Base-by-base conservation (phyloP, 129 eudicot genomes). In the Artemisia annua region DNA sequence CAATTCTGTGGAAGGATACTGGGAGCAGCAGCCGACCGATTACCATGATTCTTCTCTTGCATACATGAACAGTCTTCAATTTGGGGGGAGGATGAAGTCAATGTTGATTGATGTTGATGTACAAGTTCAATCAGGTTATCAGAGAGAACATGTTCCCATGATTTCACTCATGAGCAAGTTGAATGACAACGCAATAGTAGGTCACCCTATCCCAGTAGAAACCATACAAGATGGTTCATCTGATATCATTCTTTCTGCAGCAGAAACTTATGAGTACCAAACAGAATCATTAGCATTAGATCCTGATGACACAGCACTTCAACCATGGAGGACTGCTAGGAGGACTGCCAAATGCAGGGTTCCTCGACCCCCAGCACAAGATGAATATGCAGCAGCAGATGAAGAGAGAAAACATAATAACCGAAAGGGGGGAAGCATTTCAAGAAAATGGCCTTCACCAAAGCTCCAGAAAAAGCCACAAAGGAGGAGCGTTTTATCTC, bases 161-260 rank as follows among this genome's bases (percentile, higher is more conserved):
- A 89, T 95, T 76, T 95, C 99, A 35, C 80, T 95, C 48, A 88
- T 80, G 89, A 95, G 97, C 80, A 95, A 84, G 87, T 46, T 90
- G 69, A 90, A 90, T 78, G 97, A 94, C 71, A 85, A 88, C 73
- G 96, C 97, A 24, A 95, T 95, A 51, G 81, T 95, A 56, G 99
- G 99, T 56, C 97, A 95, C 73, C 99, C 99, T 16, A 83, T 95
- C 80, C 96, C 88, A 78, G 67, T 95, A 18, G 97, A 95, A 82
- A 60, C 85, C 54, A 85, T 95, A 12, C 90, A 86, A 69, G 84
- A 77, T 50, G 86, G 87, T 59, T 79, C 89, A 14, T 71, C 96
- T 18, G 93, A 87, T 48, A 68, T 57, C 18, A 48, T 73, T 52
- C 61, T 85, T 20, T 51, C 70, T 44, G 72, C 82, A 28, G 67